Percentiles rank a stretch among this genome's conserved stretches.
Conservation (phyloP, 1,139 yeast species). For the Taphrina communis region DNA sequence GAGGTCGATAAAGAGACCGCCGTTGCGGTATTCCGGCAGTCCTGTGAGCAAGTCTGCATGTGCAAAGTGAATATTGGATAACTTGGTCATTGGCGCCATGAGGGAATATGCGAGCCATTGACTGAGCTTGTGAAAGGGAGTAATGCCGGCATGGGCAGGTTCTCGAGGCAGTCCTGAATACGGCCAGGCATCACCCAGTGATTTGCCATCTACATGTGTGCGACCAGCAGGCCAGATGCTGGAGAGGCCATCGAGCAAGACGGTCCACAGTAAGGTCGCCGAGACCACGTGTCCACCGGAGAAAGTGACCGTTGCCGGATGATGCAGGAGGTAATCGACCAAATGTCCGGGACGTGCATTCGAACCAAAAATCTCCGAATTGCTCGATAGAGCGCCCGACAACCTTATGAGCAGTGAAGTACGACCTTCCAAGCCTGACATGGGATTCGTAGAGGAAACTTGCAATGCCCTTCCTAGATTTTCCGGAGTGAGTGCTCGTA, state of each 20-base stretch:
- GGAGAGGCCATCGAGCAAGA: conserved; percentile 59
- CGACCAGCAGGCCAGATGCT: conserved; percentile 64
- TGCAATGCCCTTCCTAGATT: conserved; percentile 56
- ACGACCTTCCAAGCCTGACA: conserved; percentile 63
- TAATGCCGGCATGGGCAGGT: conserved; percentile 53
- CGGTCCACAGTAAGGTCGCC: conserved; percentile 59
- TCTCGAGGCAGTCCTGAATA: conserved; percentile 51
- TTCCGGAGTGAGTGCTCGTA: conserved; percentile 50
- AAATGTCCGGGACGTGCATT: conserved; percentile 63
- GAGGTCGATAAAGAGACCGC: conserved; percentile 64
- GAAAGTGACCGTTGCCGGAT: conserved; percentile 43
- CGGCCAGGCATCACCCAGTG: conserved; percentile 67
- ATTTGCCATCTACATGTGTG: conserved; percentile 56
- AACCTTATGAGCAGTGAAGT: conserved; percentile 56
- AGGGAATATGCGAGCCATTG: conserved; percentile 69
- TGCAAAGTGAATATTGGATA: conserved; percentile 54
- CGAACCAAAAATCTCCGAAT: conserved; percentile 56
- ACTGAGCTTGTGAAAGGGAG: conserved; percentile 66
- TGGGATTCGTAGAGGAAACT: conserved; percentile 55
- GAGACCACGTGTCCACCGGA: conserved; percentile 36
- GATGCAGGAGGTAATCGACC: conserved; percentile 54
- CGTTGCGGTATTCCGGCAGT: conserved; percentile 68
- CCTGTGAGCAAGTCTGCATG: conserved; percentile 61
- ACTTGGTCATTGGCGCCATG: conserved; percentile 58
- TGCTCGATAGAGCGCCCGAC: conserved; percentile 56